phyloP scores from a whole-genome alignment of 108 stramenopile species.

The Hondaea fermentalgiana region DNA sequence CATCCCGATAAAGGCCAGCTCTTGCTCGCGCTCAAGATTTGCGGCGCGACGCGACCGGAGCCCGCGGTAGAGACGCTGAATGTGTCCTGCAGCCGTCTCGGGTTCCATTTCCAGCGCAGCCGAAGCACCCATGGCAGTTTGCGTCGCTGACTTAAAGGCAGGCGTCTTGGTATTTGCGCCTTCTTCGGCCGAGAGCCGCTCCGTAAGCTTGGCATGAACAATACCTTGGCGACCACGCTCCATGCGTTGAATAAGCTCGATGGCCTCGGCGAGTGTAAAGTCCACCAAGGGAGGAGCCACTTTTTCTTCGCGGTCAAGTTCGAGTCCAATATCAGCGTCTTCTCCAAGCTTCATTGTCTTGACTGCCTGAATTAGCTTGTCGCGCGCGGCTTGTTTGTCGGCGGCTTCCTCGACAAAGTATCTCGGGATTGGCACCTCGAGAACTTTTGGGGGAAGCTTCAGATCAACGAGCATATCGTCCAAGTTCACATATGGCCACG shows the following conservation, averaged over 20 bases:
- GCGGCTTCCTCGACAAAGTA: conserved; percentile 55
- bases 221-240: conserved; percentile 56
- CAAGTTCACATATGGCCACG: conserved; percentile 71
- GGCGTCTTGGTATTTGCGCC: not conserved
- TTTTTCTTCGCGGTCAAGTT: conserved; percentile 23
- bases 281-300: conserved; percentile 20
- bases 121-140: not conserved
- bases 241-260: conserved; percentile 52
- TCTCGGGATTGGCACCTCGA: conserved; percentile 61
- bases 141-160: not conserved
- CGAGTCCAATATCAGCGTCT: conserved; percentile 36
- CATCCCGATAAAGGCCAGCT: conserved; percentile 66
- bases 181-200: conserved; percentile 34
- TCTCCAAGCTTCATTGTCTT: conserved; percentile 48
- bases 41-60: not conserved
- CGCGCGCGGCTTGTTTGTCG: conserved; percentile 24
- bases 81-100: conserved; percentile 20
- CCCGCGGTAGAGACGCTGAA: conserved; percentile 23
- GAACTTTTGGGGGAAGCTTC: conserved; percentile 59
- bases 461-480: conserved; percentile 59
- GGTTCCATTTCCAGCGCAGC: conserved; percentile 22
- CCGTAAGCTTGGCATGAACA: conserved; percentile 38
- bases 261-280: conserved; percentile 37
- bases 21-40: conserved; percentile 18
- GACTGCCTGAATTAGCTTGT: conserved; percentile 46